Evolutionary conservation across 768 basidiomycete species (phyloP).

Genomic region (Strobilomyces dryophilus): DNA sequence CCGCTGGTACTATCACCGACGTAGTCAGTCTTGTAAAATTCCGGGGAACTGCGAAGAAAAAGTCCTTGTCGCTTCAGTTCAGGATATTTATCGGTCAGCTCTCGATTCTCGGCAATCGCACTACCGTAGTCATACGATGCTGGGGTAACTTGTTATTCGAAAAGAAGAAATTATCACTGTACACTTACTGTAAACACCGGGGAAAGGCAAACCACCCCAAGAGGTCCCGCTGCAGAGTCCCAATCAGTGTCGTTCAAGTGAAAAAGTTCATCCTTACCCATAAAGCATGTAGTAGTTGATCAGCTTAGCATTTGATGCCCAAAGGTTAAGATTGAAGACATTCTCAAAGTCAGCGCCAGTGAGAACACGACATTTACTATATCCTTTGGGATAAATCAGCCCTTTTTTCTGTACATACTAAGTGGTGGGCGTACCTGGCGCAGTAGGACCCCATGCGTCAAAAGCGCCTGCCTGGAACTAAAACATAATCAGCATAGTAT

Average conservation of each 20-base stretch:
- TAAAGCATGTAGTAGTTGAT: constrained; percentile 86
- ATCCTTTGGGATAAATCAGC: constrained; percentile 39
- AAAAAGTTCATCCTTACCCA: constrained; percentile 41
- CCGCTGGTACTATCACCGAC: constrained; percentile 59
- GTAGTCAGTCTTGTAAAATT: constrained; percentile 78
- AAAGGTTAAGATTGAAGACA: constrained; percentile 74
- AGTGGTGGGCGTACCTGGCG: constrained; percentile 45
- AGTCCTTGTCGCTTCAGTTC: constrained; percentile 77
- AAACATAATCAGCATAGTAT: constrained; percentile 13
- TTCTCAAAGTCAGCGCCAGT: constrained; percentile 73
- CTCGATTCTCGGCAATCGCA: constrained; percentile 63
- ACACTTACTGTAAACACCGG: constrained; percentile 57
- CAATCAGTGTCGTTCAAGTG: background rate
- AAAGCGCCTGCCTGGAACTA: constrained; percentile 74
- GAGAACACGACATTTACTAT: constrained; percentile 56
- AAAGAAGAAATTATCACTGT: background rate
- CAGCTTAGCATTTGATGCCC: constrained; percentile 79
- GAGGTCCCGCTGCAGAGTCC: constrained; percentile 62
- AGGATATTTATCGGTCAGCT: constrained; percentile 61
- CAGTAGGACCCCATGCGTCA: constrained; percentile 76
- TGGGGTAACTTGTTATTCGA: constrained; percentile 3
- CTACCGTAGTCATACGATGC: constrained; percentile 81
- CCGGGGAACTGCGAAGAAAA: constrained; percentile 74
- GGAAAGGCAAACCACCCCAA: constrained; percentile 80
- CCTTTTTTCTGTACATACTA: background rate